Conservation (phyloP, 139 green algal species). For the Raphidocelis subcapitata region DNA sequence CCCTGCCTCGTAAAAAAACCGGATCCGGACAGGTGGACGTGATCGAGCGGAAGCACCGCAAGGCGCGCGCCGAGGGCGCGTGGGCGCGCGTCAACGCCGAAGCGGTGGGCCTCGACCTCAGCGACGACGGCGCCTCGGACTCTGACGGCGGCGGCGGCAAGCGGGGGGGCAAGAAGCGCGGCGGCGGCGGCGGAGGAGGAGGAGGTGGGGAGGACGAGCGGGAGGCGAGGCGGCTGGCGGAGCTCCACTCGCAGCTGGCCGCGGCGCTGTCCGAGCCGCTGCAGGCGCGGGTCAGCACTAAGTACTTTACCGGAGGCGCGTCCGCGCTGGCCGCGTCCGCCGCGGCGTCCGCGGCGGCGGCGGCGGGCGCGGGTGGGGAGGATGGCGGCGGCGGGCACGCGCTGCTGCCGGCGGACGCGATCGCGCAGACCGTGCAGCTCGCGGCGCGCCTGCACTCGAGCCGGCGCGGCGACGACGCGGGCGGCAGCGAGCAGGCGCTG, state of each 20-base stretch:
- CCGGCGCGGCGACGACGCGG: slow-evolving; percentile 4
- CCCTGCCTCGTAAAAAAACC: too few relatives aligned
- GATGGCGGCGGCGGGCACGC: not conserved
- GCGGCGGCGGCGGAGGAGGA: not conserved
- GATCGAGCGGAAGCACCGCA: slow-evolving; percentile 56
- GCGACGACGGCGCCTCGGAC: not conserved
- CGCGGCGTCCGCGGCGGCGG: slow-evolving; percentile 3
- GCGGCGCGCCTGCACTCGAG: slow-evolving; percentile 14
- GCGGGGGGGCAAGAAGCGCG: not conserved
- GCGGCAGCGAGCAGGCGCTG: slow-evolving; percentile 1
- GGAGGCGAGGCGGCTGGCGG: slow-evolving; percentile 6
- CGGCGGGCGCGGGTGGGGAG: not conserved
- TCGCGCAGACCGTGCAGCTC: slow-evolving; percentile 7
- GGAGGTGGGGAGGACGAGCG: not conserved
- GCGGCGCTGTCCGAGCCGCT: slow-evolving; percentile 16
- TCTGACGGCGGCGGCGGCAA: slow-evolving; percentile 1
- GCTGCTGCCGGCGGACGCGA: slow-evolving; percentile 11
- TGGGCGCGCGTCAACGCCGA: slow-evolving; percentile 57
- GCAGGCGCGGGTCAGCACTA: slow-evolving; percentile 19
- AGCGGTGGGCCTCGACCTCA: slow-evolving; percentile 16
- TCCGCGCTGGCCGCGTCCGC: not conserved
- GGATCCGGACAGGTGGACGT: slow-evolving; percentile 73
- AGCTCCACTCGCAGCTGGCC: slow-evolving; percentile 13
- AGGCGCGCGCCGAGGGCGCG: slow-evolving; percentile 49
- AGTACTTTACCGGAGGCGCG: slow-evolving; percentile 25